phyloP scores from a whole-genome alignment of 2,329 filamentous ascomycete species.

The Thyridium curvatum region DNA sequence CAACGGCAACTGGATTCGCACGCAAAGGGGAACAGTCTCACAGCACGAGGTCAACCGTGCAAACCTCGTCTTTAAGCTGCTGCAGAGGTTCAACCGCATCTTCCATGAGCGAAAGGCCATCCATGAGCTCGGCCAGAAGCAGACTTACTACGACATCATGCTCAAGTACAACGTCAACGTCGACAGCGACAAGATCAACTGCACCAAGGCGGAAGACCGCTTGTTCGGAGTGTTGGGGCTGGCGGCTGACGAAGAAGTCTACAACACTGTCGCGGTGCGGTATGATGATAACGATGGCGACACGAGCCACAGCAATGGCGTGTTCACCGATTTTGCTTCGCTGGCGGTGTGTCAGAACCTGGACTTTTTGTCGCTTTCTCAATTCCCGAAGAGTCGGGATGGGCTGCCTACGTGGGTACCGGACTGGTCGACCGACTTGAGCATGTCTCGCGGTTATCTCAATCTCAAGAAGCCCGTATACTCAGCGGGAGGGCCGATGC shows the following conservation, averaged over 20 bases:
- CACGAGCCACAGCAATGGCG: background rate
- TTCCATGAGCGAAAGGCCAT: slow-evolving; percentile 22
- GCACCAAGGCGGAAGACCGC: slow-evolving; percentile 20
- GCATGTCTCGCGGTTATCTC: background rate
- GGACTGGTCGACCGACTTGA: background rate
- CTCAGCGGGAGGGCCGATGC: no score
- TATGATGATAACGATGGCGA: slow-evolving; percentile 4
- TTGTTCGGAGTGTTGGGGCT: slow-evolving; percentile 24
- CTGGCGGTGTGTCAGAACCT: background rate
- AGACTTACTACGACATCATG: slow-evolving; percentile 17
- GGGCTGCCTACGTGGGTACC: background rate
- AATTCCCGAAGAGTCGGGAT: background rate
- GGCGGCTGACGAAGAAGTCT: slow-evolving; percentile 12
- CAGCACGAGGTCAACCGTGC: background rate
- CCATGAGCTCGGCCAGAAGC: slow-evolving; percentile 10
- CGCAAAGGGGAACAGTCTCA: slow-evolving; percentile 4
- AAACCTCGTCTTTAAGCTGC: slow-evolving; percentile 13
- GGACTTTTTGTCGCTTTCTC: background rate
- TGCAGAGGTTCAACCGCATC: slow-evolving; percentile 14
- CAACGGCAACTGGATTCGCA: slow-evolving; percentile 19
- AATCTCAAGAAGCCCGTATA: no score
- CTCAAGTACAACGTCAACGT: slow-evolving; percentile 22
- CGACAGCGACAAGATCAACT: slow-evolving; percentile 14
- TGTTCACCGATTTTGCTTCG: slow-evolving; percentile 13
- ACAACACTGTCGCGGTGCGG: slow-evolving; percentile 3